Base-by-base conservation (phyloP, 2,329 filamentous ascomycete species). In the Dendryphion nanum region DNA sequence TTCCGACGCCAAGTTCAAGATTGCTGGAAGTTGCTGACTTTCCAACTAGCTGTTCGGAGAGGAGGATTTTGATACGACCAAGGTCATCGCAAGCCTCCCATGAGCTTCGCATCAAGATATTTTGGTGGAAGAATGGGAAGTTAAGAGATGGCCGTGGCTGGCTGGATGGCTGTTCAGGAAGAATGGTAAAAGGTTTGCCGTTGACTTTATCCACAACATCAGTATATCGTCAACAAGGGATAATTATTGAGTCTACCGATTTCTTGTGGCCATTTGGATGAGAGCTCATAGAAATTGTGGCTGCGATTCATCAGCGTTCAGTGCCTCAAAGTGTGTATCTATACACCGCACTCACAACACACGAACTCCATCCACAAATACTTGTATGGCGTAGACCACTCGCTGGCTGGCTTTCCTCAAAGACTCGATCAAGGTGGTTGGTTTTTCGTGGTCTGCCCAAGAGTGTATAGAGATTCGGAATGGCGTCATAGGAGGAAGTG, bases 61-160 rank as follows among this genome's bases (percentile, higher is more conserved):
- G 77, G 37, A 89, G 64, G 18, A 94, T 64, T 58, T 85, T 89
- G 67, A 95, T 84, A 6, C 87, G 79, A 5, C 88, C 87, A 15
- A 84, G 63, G 19, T 83, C 73, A 42, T 91, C 86, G 5, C 76
- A 77, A 0, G 85, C 76, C 50, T 81, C 81, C 86, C 87, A 93
- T 45, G 81, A 77, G 40, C 71, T 78, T 52, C 89, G 83, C 29
- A 78, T 75, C 13, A 90, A 71, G 17, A 89, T 71, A 50, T 86
- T 81, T 36, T 75, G 73, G 39, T 85, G 81, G 53, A 93, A 94
- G 0, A 67, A 51, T 0, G 89, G 89, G 47, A 94, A 95, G 21
- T 70, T 75, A 30, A 94, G 75, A 74, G 73, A 39, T 13, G 47
- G 34, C 23, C 48, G 50, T 24, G 43, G 32, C 81, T 79, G 37